Percentiles rank a stretch among this genome's conserved stretches.
These are phyloP conservation scores for Colletotrichum karsti DNA, from an alignment of 2,329 filamentous ascomycete genomes.

Conservation along the genomic window DNA sequence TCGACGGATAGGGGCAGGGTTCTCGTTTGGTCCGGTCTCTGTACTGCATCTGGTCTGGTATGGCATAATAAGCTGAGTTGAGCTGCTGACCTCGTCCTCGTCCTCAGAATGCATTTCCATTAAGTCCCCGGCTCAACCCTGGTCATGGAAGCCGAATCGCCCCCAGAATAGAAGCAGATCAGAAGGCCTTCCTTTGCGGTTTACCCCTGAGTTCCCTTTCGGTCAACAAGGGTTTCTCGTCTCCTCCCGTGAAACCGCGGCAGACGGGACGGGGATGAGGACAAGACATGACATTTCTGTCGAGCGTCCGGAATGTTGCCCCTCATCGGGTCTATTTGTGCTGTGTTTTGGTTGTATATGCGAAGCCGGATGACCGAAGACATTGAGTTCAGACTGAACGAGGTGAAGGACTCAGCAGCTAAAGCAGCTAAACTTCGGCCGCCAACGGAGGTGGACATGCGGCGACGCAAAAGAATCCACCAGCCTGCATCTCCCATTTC, in stretches of 20 bases:
- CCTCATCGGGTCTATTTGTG: background rate
- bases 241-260: constrained; percentile 22
- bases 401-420: background rate
- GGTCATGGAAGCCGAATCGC: background rate
- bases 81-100: background rate
- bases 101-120: background rate
- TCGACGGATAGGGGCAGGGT: constrained; percentile 21
- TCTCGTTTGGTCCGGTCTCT: constrained; percentile 5
- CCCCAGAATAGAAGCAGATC: constrained; percentile 20
- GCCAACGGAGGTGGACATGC: background rate
- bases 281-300: constrained; percentile 7
- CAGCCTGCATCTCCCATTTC: constrained; percentile 17
- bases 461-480: constrained; percentile 3
- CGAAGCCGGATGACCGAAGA: background rate
- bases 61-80: background rate
- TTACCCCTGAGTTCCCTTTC: background rate
- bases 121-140: background rate
- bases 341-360: background rate
- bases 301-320: constrained; percentile 2
- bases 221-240: constrained; percentile 5
- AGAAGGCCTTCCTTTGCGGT: background rate
- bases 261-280: constrained; percentile 7
- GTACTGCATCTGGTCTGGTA: background rate
- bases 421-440: background rate
- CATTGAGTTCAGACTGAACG: background rate